Evolutionary conservation across 2,329 filamentous ascomycete species (phyloP).

Genomic region (Torrubiellomyces zombiae): DNA sequence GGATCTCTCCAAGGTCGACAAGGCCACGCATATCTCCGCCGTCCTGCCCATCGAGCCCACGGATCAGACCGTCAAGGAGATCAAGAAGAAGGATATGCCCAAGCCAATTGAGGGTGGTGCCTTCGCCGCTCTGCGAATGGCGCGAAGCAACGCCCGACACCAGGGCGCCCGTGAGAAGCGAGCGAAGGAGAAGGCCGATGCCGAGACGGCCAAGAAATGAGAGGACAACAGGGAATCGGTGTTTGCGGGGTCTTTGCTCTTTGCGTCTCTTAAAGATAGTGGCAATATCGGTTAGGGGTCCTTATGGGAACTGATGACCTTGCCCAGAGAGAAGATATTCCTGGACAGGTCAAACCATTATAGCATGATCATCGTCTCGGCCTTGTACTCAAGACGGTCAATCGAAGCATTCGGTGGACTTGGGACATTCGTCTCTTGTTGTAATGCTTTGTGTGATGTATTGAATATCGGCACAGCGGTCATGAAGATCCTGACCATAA

Average conservation of each 20-base stretch:
- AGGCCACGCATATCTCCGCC: conserved; percentile 27
- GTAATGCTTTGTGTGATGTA: no score
- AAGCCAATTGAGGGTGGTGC: conserved; percentile 64
- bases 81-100: conserved; percentile 71
- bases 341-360: conserved; percentile 25
- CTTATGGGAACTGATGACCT: conserved; percentile 18
- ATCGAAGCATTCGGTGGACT: conserved; percentile 7
- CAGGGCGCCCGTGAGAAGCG: conserved; percentile 85
- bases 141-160: conserved; percentile 68
- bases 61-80: conserved; percentile 48
- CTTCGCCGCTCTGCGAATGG: conserved; percentile 70
- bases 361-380: conserved; percentile 23
- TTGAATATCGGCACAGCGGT: no score
- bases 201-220: conserved; percentile 78
- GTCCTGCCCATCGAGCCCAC: conserved; percentile 59
- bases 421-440: no score
- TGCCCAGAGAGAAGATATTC: conserved; percentile 20
- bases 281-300: conserved; percentile 21
- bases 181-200: conserved; percentile 71
- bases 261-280: conserved; percentile 21
- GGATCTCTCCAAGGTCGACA: conserved; percentile 52
- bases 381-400: conserved; percentile 16
- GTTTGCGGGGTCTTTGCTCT: conserved; percentile 25
- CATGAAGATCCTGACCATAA: no score
- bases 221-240: conserved; percentile 23